phyloP scores from a whole-genome alignment of 148 eudicot genomes.

The Polygonum aviculare region DNA sequence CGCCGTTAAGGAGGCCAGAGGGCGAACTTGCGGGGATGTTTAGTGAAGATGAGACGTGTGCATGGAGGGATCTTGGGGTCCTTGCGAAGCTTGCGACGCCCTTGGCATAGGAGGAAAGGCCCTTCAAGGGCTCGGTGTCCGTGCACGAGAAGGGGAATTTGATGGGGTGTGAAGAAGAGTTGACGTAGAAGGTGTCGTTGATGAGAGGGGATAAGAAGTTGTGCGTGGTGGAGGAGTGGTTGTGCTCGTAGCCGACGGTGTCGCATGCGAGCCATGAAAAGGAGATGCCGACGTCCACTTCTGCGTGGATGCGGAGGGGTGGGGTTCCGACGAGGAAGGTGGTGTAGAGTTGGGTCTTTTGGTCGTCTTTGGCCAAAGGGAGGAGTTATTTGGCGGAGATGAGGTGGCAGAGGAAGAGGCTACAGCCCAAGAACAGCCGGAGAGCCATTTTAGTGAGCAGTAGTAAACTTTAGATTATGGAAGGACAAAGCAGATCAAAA shows the following conservation, averaged over 20 bases:
- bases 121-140: neutral
- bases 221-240: constrained; percentile 11
- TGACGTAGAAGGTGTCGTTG: neutral
- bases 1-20: constrained; percentile 25
- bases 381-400: constrained; percentile 4
- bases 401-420: neutral
- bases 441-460: neutral
- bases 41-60: neutral
- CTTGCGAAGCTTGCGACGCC: constrained; percentile 10
- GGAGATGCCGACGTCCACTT: constrained; percentile 18
- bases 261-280: constrained; percentile 27
- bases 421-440: neutral
- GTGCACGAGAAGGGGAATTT: constrained; percentile 9
- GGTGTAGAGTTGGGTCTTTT: constrained; percentile 25
- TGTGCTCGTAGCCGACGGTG: constrained; percentile 14
- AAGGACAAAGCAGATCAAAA: too few relatives aligned
- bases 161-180: neutral
- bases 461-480: too few relatives aligned
- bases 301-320: constrained; percentile 1
- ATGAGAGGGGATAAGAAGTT: constrained; percentile 3
- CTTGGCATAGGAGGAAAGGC: neutral
- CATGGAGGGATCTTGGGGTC: neutral
- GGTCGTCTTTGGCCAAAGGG: constrained; percentile 19
- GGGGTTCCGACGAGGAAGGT: constrained; percentile 26
- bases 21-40: constrained; percentile 10